These are phyloP conservation scores for Sambucus nigra DNA, from an alignment of 129 eudicot species.

Conservation along the genomic window DNA sequence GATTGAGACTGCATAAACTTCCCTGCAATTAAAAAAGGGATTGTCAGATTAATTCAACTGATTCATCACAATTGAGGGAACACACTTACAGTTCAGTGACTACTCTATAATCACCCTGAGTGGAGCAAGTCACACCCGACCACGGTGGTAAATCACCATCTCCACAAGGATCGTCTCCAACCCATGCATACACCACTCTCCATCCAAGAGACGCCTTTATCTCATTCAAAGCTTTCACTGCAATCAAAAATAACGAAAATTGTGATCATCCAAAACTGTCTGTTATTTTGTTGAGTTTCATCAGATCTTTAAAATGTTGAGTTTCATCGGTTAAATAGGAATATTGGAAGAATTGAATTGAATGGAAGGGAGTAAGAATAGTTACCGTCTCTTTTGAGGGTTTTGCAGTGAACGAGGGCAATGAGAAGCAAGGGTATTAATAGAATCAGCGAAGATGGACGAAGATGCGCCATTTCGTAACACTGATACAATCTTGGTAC, in stretches of 20 bases:
- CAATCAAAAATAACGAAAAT: slow-evolving; percentile 6
- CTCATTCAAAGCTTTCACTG: slow-evolving; percentile 58
- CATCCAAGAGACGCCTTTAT: slow-evolving; percentile 83
- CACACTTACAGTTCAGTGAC: slow-evolving; percentile 79
- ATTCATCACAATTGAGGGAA: neutral
- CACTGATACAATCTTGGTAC: neutral
- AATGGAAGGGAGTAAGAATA: slow-evolving; percentile 12
- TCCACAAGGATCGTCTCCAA: slow-evolving; percentile 99
- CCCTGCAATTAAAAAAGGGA: slow-evolving; percentile 33
- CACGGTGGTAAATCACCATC: slow-evolving; percentile 94
- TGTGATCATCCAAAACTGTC: neutral
- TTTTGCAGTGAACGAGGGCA: slow-evolving; percentile 49
- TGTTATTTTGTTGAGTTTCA: slow-evolving; percentile 1
- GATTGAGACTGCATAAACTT: slow-evolving; percentile 94
- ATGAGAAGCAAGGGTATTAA: slow-evolving; percentile 28
- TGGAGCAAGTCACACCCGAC: slow-evolving; percentile 97
- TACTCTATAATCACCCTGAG: slow-evolving; percentile 83
- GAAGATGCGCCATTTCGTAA: slow-evolving; percentile 19
- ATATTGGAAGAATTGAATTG: neutral
- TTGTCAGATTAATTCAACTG: slow-evolving; percentile 3
- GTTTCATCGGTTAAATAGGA: neutral
- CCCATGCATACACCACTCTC: slow-evolving; percentile 99
- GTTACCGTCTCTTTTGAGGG: slow-evolving; percentile 89
- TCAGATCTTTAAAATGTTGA: slow-evolving; percentile 6
- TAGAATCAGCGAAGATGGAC: slow-evolving; percentile 15